A percentile compares a stretch with the other conserved stretches of the same genome.
phyloP scores from a whole-genome alignment of 345 rosid species.

The Eutrema yunnanense region DNA sequence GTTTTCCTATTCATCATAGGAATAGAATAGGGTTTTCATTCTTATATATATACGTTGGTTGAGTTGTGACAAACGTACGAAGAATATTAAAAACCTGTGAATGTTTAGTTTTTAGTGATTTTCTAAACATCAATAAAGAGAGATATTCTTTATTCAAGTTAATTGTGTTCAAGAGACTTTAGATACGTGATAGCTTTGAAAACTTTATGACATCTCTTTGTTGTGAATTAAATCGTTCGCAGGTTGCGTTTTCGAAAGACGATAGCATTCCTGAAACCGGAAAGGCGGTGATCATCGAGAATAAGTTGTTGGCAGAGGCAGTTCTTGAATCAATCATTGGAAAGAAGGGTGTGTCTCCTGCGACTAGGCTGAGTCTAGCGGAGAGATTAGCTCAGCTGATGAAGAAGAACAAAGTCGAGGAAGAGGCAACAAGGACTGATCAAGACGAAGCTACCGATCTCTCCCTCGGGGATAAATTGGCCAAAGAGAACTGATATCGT shows the following conservation, averaged over 20 bases:
- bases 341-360: slow-evolving; percentile 72
- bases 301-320: slow-evolving; percentile 57
- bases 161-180: too few relatives aligned
- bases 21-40: too few relatives aligned
- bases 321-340: slow-evolving; percentile 73
- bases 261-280: slow-evolving; percentile 45
- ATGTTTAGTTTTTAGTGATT: too few relatives aligned
- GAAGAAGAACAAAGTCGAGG: background rate
- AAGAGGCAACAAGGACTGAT: background rate
- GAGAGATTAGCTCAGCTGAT: slow-evolving; percentile 43
- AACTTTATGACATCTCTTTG: background rate
- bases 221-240: slow-evolving; percentile 1
- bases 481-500: slow-evolving; percentile 16
- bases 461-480: background rate
- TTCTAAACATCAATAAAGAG: too few relatives aligned
- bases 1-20: too few relatives aligned
- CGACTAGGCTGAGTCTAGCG: slow-evolving; percentile 47
- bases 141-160: too few relatives aligned
- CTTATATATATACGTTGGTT: too few relatives aligned
- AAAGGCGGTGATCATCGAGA: slow-evolving; percentile 53
- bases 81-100: too few relatives aligned
- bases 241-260: slow-evolving; percentile 72
- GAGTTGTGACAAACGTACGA: too few relatives aligned
- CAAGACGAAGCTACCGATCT: slow-evolving; percentile 7
- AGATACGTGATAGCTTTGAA: background rate